phyloP scores from a whole-genome alignment of 2,329 filamentous ascomycete genomes.

The Bimuria novae-zelandiae region DNA sequence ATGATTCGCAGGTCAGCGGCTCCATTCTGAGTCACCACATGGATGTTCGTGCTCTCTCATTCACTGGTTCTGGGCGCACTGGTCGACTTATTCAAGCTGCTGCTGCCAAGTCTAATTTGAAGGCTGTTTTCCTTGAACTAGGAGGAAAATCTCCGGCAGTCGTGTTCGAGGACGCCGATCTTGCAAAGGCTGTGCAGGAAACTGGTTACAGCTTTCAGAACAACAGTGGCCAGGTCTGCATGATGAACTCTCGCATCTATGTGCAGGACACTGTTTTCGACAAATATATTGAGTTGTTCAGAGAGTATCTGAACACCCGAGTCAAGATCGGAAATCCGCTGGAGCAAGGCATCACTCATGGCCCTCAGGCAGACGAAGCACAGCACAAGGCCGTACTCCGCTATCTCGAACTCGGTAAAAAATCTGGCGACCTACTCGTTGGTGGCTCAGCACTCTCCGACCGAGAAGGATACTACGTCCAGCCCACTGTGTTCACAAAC shows the following conservation, averaged over 20 bases:
- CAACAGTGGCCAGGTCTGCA: slow-evolving; percentile 64
- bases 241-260: slow-evolving; percentile 63
- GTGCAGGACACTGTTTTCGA: slow-evolving; percentile 59
- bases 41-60: slow-evolving; percentile 79
- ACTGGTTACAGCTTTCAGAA: slow-evolving; percentile 56
- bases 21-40: slow-evolving; percentile 79
- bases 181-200: slow-evolving; percentile 71
- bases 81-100: slow-evolving; percentile 78
- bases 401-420: slow-evolving; percentile 68
- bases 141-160: slow-evolving; percentile 87
- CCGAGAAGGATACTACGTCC: slow-evolving; percentile 54
- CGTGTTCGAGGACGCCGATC: slow-evolving; percentile 77
- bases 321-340: slow-evolving; percentile 61
- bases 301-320: slow-evolving; percentile 35
- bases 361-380: slow-evolving; percentile 57
- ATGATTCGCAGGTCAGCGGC: slow-evolving; percentile 57
- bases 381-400: slow-evolving; percentile 55
- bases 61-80: slow-evolving; percentile 83
- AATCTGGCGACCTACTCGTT: slow-evolving; percentile 53
- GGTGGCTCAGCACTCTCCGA: slow-evolving; percentile 36
- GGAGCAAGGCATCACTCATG: slow-evolving; percentile 71
- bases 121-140: slow-evolving; percentile 83
- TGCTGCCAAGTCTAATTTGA: slow-evolving; percentile 78
- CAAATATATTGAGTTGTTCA: slow-evolving; percentile 49
- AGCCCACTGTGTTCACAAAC: slow-evolving; percentile 79